Conservation (phyloP, 768 basidiomycete genomes). For the Clathrus columnatus region DNA sequence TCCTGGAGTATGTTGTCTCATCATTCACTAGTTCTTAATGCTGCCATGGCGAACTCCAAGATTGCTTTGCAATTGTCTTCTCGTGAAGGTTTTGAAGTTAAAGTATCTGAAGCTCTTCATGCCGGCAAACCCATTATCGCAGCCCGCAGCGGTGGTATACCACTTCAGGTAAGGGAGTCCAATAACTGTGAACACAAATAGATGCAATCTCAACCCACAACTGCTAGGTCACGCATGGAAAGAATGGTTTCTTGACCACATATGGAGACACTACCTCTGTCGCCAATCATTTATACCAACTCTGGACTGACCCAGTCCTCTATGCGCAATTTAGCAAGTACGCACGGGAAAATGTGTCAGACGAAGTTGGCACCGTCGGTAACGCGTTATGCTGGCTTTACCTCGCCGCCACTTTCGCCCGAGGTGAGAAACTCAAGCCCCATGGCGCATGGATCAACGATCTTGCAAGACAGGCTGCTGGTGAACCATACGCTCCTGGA, state of each 20-base stretch:
- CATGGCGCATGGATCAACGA: conserved; percentile 84
- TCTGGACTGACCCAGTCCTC: conserved; percentile 65
- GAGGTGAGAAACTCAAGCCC: conserved; percentile 70
- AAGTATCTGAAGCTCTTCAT: conserved; percentile 92
- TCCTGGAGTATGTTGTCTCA: conserved; percentile 6
- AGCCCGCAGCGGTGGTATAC: conserved; percentile 83
- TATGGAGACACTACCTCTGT: conserved; percentile 70
- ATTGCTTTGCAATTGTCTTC: conserved; percentile 87
- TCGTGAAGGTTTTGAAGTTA: conserved; percentile 95
- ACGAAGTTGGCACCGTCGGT: conserved; percentile 79
- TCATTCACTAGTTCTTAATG: conserved; percentile 61
- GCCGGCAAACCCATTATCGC: conserved; percentile 83
- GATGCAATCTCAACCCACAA: neutral
- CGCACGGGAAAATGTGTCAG: conserved; percentile 68
- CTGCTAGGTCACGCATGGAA: conserved; percentile 56
- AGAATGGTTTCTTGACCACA: conserved; percentile 79
- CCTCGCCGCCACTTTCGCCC: conserved; percentile 71
- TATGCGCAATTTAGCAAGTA: conserved; percentile 44
- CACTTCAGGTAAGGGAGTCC: conserved; percentile 46
- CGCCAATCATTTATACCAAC: conserved; percentile 64
- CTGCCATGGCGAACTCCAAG: conserved; percentile 80
- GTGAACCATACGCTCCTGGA: conserved; percentile 53
- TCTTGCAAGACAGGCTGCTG: conserved; percentile 65
- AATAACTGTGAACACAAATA: neutral
- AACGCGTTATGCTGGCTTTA: conserved; percentile 61